Conservation (phyloP, 2,329 filamentous ascomycete genomes). For the Bipolaris cookei region DNA sequence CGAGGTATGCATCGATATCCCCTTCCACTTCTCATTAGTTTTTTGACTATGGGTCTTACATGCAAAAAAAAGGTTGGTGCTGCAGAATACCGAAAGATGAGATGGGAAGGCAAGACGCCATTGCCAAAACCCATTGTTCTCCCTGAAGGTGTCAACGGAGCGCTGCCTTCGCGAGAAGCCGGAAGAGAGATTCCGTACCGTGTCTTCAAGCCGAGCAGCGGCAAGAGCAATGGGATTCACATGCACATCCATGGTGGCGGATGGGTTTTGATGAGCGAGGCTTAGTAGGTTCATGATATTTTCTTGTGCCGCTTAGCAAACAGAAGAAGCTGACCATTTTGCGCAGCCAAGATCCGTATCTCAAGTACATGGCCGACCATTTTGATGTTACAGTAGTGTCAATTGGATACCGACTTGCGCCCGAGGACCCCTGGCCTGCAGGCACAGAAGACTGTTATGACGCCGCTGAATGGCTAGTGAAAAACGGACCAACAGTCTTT, state of each 20-base stretch:
- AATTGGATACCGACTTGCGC: constrained; percentile 66
- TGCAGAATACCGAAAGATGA: constrained; percentile 61
- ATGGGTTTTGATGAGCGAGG: constrained; percentile 54
- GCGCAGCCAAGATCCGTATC: constrained; percentile 54
- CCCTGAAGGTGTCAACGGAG: constrained; percentile 54
- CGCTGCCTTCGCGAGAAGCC: constrained; percentile 60
- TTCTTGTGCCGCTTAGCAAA: not conserved
- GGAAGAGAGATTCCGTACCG: constrained; percentile 61
- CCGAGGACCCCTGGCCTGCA: constrained; percentile 64
- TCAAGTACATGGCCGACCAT: constrained; percentile 59
- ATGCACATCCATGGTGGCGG: constrained; percentile 64
- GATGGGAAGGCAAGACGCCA: constrained; percentile 60
- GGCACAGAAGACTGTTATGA: constrained; percentile 64
- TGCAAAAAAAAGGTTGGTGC: constrained; percentile 55
- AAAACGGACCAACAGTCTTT: constrained; percentile 53
- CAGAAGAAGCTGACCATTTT: constrained; percentile 6
- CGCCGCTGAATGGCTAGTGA: constrained; percentile 60
- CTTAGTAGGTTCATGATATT: constrained; percentile 16
- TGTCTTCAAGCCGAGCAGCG: constrained; percentile 58
- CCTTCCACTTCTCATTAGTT: not conserved
- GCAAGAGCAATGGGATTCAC: constrained; percentile 55
- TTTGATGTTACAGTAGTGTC: constrained; percentile 59
- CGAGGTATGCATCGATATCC: constrained; percentile 47
- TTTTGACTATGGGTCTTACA: not conserved
- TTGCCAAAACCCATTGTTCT: constrained; percentile 57